These are phyloP conservation scores for Mortierella sp. DNA, from an alignment of 371 early-diverging fungal species.

Conservation along the genomic window DNA sequence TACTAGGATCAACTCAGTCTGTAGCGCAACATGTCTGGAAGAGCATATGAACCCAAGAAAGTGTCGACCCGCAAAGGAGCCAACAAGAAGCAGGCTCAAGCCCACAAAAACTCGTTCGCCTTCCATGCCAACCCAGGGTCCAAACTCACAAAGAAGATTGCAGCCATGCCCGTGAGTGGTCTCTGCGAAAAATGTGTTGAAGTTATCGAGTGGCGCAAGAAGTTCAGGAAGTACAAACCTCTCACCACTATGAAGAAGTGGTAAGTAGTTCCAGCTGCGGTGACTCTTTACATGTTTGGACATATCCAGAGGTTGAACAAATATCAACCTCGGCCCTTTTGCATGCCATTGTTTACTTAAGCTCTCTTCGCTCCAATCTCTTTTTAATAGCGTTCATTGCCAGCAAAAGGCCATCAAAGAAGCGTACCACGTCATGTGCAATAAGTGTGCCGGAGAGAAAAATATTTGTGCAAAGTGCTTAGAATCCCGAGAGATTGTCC, in stretches of 20 bases:
- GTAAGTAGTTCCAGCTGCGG: too few species aligned
- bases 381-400: conserved; percentile 68
- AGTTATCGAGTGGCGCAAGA: conserved; percentile 91
- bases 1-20: too few species aligned
- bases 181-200: conserved; percentile 92
- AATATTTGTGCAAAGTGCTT: conserved; percentile 95
- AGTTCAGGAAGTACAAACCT: conserved; percentile 97
- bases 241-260: conserved; percentile 91
- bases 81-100: conserved; percentile 81
- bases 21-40: conserved; percentile 23
- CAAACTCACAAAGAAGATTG: conserved; percentile 79
- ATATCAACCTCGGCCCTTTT: too few species aligned
- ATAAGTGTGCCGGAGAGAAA: conserved; percentile 81
- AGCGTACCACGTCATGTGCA: conserved; percentile 96
- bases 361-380: too few species aligned
- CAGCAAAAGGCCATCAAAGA: conserved; percentile 87
- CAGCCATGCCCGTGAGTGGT: conserved; percentile 84
- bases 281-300: too few species aligned
- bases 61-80: conserved; percentile 65
- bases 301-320: too few species aligned
- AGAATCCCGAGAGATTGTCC: conserved; percentile 75
- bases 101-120: conserved; percentile 89
- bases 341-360: too few species aligned
- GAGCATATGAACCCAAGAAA: conserved; percentile 56
- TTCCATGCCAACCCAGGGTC: conserved; percentile 90